Evolutionary conservation across 2,329 filamentous ascomycete species (phyloP).

Genomic region (Aspergillus luchuensis): DNA sequence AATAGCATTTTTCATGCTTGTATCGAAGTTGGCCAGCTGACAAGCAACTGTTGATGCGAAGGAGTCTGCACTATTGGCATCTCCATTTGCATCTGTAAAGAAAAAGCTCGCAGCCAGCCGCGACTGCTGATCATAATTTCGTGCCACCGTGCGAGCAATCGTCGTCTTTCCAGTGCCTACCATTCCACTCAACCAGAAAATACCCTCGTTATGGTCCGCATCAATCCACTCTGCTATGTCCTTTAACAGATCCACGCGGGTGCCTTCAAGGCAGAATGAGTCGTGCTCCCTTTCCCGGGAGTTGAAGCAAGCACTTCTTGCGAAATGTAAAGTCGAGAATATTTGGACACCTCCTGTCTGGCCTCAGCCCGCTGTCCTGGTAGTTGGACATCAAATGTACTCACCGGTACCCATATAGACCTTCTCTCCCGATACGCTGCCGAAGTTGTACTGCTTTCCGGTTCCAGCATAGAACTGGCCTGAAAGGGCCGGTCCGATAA

Average conservation of each 20-base stretch:
- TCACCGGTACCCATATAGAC: not conserved
- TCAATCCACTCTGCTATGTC: not conserved
- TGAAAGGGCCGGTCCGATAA: not conserved
- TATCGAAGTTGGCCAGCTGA: not conserved
- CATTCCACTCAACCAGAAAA: not conserved
- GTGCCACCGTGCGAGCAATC: not conserved
- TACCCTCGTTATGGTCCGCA: not conserved
- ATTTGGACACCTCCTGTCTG: not conserved
- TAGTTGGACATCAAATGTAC: too few species aligned
- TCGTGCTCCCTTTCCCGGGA: not conserved
- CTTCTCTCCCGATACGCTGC: not conserved
- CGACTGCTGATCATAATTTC: not conserved
- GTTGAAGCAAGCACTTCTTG: not conserved
- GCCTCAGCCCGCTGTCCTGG: too few species aligned
- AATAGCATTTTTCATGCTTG: not conserved
- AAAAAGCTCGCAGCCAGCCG: not conserved
- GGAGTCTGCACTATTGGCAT: too few species aligned
- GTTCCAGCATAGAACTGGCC: not conserved
- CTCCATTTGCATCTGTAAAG: not conserved
- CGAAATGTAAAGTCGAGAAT: not conserved
- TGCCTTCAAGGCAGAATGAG: not conserved
- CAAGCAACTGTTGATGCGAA: not conserved
- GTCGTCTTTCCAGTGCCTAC: not conserved
- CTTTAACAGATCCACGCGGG: not conserved
- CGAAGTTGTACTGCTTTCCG: not conserved